Conservation (phyloP, 1,284 basidiomycete genomes). For the Vanrija sp. region DNA sequence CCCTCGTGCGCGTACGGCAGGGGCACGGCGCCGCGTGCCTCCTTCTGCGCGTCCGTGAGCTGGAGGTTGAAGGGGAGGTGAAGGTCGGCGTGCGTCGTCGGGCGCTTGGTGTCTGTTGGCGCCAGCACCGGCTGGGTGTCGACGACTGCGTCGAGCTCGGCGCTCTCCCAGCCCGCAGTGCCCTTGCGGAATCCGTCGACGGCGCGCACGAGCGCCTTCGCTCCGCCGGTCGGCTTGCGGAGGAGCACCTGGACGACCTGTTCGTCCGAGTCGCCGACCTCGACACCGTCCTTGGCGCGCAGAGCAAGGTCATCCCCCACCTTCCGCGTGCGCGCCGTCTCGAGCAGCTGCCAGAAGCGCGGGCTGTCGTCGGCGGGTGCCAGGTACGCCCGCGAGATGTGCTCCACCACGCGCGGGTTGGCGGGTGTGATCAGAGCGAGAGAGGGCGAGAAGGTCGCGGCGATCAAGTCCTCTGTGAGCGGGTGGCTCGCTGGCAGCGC, state of each 20-base stretch:
- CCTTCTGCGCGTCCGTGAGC: conserved; percentile 77
- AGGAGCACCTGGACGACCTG: conserved; percentile 36
- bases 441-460: conserved; percentile 63
- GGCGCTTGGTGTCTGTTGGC: background rate
- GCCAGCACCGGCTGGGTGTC: conserved; percentile 3
- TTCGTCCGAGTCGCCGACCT: conserved; percentile 5
- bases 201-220: conserved; percentile 42
- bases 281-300: conserved; percentile 17
- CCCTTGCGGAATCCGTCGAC: conserved; percentile 22
- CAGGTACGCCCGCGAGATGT: conserved; percentile 57
- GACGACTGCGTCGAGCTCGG: conserved; percentile 8
- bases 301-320: conserved; percentile 25
- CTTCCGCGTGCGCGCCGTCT: conserved; percentile 23
- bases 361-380: conserved; percentile 56
- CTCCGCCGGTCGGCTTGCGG: conserved; percentile 44
- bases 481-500: conserved; percentile 58
- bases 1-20: conserved; percentile 83
- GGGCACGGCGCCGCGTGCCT: conserved; percentile 71
- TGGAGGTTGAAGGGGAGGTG: conserved; percentile 70
- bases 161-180: background rate
- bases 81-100: conserved; percentile 58
- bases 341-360: conserved; percentile 35
- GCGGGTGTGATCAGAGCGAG: conserved; percentile 64
- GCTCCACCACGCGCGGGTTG: conserved; percentile 62
- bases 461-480: conserved; percentile 57